Evolutionary conservation across 2,329 filamentous ascomycete species (phyloP).

Genomic region (Myriosclerotinia curreyana): DNA sequence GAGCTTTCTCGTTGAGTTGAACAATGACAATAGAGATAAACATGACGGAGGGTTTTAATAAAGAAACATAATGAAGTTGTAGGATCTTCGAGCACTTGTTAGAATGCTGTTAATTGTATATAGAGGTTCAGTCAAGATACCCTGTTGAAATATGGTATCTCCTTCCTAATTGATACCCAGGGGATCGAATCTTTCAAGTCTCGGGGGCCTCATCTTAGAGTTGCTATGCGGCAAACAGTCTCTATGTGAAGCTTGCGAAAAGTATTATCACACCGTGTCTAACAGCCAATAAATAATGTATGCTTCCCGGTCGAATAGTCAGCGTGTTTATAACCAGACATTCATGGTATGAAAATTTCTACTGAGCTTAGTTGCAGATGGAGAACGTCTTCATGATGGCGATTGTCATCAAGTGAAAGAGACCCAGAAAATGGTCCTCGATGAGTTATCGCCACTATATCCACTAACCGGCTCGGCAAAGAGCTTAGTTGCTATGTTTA

Average conservation of each 20-base stretch:
- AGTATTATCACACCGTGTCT: too few relatives aligned
- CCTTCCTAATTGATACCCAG: not conserved
- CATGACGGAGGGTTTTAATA: not conserved
- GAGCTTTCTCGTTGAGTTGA: not conserved
- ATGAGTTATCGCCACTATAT: too few relatives aligned
- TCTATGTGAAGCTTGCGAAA: not conserved
- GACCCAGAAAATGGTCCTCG: not conserved
- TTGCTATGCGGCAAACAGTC: not conserved
- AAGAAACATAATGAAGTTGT: not conserved
- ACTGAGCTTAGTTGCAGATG: not conserved
- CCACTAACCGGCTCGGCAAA: not conserved
- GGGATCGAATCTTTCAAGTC: not conserved
- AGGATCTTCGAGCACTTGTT: not conserved
- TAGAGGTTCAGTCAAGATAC: not conserved
- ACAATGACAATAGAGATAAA: not conserved
- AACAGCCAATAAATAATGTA: too few relatives aligned
- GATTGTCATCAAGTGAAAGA: not conserved
- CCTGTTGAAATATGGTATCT: not conserved
- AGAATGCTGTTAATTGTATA: slow-evolving; percentile 5
- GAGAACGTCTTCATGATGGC: not conserved
- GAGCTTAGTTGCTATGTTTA: not conserved
- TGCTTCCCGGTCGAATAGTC: too few relatives aligned
- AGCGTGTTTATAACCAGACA: not conserved
- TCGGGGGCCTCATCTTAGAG: not conserved
- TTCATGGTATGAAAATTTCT: not conserved